phyloP scores from a whole-genome alignment of 129 eudicot species.

The Escallonia rubra region DNA sequence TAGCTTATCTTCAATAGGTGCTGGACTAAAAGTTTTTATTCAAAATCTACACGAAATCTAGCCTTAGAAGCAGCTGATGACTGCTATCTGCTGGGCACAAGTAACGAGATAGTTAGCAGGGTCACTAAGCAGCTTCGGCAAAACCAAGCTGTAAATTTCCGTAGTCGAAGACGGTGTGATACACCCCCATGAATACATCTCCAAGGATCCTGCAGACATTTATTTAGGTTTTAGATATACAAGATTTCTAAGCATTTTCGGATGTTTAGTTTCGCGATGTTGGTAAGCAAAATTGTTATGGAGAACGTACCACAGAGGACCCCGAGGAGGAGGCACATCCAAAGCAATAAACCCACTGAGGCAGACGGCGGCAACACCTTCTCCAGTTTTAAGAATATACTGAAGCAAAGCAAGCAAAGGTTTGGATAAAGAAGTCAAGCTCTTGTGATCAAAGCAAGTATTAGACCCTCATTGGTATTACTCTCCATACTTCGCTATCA shows the following conservation, averaged over 20 bases:
- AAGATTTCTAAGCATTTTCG: too few relatives aligned
- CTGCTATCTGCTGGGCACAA: background rate
- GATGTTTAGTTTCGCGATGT: too few relatives aligned
- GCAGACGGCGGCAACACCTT: conserved; percentile 55
- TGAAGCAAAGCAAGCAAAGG: conserved; percentile 19
- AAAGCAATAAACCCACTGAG: conserved; percentile 76
- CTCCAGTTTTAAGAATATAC: conserved; percentile 79
- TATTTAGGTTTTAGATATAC: too few relatives aligned
- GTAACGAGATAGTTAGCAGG: background rate
- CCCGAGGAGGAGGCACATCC: conserved; percentile 76
- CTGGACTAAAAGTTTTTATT: background rate
- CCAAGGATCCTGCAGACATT: conserved; percentile 77
- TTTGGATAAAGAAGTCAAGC: background rate
- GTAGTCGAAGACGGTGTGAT: conserved; percentile 88
- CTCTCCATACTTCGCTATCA: too few relatives aligned
- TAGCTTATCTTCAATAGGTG: too few relatives aligned
- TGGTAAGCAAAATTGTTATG: too few relatives aligned
- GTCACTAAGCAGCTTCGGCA: conserved; percentile 58
- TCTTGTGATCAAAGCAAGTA: conserved; percentile 6
- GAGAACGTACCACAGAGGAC: conserved; percentile 78
- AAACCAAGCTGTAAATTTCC: conserved; percentile 82
- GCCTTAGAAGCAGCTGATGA: background rate
- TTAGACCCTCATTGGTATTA: too few relatives aligned
- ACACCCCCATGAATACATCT: conserved; percentile 89
- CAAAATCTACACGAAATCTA: background rate